A percentile compares a stretch with the other conserved stretches of the same genome.
phyloP scores from a whole-genome alignment of 257 asterid species.

The Nicotiana attenuata region DNA sequence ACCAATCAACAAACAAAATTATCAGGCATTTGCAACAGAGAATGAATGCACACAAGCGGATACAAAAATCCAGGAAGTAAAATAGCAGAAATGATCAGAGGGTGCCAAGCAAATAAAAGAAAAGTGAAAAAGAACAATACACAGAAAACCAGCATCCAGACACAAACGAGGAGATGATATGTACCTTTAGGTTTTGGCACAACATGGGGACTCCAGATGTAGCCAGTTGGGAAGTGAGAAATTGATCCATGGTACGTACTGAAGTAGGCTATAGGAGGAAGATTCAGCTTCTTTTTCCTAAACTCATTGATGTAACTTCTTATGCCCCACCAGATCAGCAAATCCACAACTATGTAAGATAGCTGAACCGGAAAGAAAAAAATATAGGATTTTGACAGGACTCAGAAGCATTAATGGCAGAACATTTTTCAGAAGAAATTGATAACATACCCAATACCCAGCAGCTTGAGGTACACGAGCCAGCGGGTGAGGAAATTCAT shows the following conservation, averaged over 20 bases:
- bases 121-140: not conserved
- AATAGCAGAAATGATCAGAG: not conserved
- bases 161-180: constrained; percentile 1
- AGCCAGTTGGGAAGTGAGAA: constrained; percentile 97
- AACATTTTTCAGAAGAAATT: constrained; percentile 1
- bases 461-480: constrained; percentile 99
- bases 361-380: constrained; percentile 47
- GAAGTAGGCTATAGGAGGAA: constrained; percentile 92
- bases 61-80: not conserved
- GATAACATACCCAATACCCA: constrained; percentile 82
- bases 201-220: constrained; percentile 95
- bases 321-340: constrained; percentile 98
- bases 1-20: no score
- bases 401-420: constrained; percentile 5
- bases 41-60: not conserved
- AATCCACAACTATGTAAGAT: constrained; percentile 89
- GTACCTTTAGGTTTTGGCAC: constrained; percentile 94
- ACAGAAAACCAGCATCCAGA: not conserved
- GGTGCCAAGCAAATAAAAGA: not conserved
- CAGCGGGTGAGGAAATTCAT: constrained; percentile 95
- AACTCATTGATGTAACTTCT: constrained; percentile 86
- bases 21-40: no score
- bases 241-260: constrained; percentile 90
- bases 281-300: constrained; percentile 86
- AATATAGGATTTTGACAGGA: not conserved